Conservation (phyloP, 2,329 filamentous ascomycete genomes). For the Aspergillus phoenicis region DNA sequence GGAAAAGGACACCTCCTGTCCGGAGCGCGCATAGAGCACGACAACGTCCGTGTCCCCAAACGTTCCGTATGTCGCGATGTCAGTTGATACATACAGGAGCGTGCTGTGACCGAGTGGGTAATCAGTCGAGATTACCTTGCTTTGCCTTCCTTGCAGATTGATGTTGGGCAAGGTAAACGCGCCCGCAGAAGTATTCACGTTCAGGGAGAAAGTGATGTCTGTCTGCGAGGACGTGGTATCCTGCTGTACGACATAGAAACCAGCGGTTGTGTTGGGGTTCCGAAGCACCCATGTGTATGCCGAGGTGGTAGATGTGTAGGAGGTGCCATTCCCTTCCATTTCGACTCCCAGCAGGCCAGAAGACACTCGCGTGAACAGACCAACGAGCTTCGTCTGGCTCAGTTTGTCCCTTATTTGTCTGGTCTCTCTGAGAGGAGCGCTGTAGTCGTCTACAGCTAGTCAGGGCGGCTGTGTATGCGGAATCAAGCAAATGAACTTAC, state of each 20-base stretch:
- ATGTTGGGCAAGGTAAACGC: constrained; percentile 44
- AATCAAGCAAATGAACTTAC: neutral
- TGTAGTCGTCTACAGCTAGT: constrained; percentile 40
- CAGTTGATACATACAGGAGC: constrained; percentile 56
- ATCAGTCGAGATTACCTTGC: constrained; percentile 59
- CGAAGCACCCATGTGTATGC: constrained; percentile 57
- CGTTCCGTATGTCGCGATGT: constrained; percentile 52
- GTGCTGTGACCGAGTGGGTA: constrained; percentile 51
- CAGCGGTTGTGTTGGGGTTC: constrained; percentile 53
- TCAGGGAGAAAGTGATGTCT: constrained; percentile 51
- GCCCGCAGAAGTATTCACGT: constrained; percentile 53
- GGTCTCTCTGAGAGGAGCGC: constrained; percentile 57
- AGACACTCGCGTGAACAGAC: constrained; percentile 57
- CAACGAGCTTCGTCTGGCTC: constrained; percentile 58
- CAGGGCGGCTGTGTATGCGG: neutral
- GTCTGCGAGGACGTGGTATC: constrained; percentile 48
- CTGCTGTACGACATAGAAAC: constrained; percentile 57
- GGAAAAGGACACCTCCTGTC: constrained; percentile 55
- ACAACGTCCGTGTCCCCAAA: constrained; percentile 45
- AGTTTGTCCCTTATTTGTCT: constrained; percentile 57
- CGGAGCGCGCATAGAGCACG: constrained; percentile 53
- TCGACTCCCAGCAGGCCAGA: constrained; percentile 54
- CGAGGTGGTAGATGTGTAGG: constrained; percentile 44
- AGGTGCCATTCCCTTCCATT: constrained; percentile 59
- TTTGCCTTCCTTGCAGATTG: constrained; percentile 56